These are phyloP conservation scores for Cladosporium halotolerans DNA, from an alignment of 2,329 filamentous ascomycete species.

Conservation along the genomic window DNA sequence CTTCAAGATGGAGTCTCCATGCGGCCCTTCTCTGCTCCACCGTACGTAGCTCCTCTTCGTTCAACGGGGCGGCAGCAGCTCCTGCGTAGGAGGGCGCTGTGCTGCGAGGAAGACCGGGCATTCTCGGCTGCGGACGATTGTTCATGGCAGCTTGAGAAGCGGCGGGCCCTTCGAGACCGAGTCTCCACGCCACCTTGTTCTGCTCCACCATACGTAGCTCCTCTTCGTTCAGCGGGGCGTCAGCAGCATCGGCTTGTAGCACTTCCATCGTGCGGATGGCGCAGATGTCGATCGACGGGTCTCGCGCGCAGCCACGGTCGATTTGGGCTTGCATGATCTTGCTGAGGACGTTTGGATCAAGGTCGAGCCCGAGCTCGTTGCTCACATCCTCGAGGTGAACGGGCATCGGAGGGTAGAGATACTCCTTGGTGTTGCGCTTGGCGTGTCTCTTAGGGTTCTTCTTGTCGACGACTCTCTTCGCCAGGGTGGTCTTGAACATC, in stretches of 20 bases:
- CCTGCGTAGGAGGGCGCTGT: background rate
- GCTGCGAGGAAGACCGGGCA: background rate
- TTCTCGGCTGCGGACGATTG: conserved; percentile 14
- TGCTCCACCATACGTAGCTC: conserved; percentile 26
- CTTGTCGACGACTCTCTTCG: conserved; percentile 74
- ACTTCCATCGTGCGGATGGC: conserved; percentile 30
- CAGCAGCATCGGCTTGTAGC: conserved; percentile 27
- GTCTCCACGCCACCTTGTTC: conserved; percentile 11
- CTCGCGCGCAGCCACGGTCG: conserved; percentile 57
- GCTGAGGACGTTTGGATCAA: conserved; percentile 57
- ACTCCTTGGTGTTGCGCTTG: conserved; percentile 45
- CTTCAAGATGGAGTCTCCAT: background rate
- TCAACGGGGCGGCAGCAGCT: conserved; percentile 26
- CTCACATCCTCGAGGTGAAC: conserved; percentile 47
- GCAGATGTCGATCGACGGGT: conserved; percentile 35
- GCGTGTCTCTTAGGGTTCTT: conserved; percentile 68
- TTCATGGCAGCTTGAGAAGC: background rate
- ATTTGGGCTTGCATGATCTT: conserved; percentile 50
- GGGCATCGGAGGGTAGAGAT: conserved; percentile 54
- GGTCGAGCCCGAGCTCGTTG: conserved; percentile 41
- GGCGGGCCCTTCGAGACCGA: no score
- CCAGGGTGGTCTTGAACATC: conserved; percentile 77
- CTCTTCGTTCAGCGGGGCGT: conserved; percentile 26
- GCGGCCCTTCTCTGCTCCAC: conserved; percentile 20
- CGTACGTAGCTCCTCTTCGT: conserved; percentile 25